Conservation (phyloP, 768 basidiomycete genomes). For the Suillus sp. region DNA sequence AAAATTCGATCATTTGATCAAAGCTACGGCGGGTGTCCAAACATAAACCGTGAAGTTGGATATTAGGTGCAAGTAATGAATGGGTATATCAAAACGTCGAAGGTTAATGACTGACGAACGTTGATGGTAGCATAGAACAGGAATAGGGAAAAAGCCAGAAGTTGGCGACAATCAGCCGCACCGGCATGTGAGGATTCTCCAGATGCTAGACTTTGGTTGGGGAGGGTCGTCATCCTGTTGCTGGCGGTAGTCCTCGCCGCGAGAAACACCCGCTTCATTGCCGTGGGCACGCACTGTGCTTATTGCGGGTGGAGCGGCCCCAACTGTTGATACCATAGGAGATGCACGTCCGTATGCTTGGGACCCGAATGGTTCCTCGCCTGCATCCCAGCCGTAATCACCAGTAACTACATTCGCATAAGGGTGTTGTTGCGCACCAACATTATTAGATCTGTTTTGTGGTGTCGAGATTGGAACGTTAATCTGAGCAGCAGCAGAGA, state of each 20-base stretch:
- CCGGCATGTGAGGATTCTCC: slow-evolving; percentile 77
- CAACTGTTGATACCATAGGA: slow-evolving; percentile 76
- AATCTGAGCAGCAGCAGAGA: slow-evolving; percentile 73
- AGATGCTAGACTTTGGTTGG: slow-evolving; percentile 54
- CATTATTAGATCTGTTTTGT: slow-evolving; percentile 48
- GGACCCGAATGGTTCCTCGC: slow-evolving; percentile 60
- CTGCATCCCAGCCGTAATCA: slow-evolving; percentile 48
- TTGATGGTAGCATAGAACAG: slow-evolving; percentile 29
- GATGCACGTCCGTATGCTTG: slow-evolving; percentile 77
- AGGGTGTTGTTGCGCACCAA: slow-evolving; percentile 56
- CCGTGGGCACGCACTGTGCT: slow-evolving; percentile 71
- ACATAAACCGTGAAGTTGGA: slow-evolving; percentile 33
- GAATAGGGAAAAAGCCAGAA: slow-evolving; percentile 20
- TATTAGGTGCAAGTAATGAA: slow-evolving; percentile 39
- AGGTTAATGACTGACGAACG: slow-evolving; percentile 38
- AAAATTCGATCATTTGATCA: slow-evolving; percentile 28
- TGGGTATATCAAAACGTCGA: slow-evolving; percentile 41
- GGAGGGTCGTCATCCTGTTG: slow-evolving; percentile 54
- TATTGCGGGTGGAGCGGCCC: slow-evolving; percentile 69
- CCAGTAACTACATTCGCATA: slow-evolving; percentile 66
- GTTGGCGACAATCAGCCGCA: slow-evolving; percentile 51
- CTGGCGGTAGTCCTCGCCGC: slow-evolving; percentile 58
- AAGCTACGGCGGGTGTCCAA: slow-evolving; percentile 27
- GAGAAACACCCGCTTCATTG: slow-evolving; percentile 67
- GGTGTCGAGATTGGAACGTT: slow-evolving; percentile 66